Percentiles rank a stretch among this genome's conserved stretches.
These are phyloP conservation scores for Pythium scleroteichum DNA, from an alignment of 352 stramenopile genomes.

Conservation along the genomic window DNA sequence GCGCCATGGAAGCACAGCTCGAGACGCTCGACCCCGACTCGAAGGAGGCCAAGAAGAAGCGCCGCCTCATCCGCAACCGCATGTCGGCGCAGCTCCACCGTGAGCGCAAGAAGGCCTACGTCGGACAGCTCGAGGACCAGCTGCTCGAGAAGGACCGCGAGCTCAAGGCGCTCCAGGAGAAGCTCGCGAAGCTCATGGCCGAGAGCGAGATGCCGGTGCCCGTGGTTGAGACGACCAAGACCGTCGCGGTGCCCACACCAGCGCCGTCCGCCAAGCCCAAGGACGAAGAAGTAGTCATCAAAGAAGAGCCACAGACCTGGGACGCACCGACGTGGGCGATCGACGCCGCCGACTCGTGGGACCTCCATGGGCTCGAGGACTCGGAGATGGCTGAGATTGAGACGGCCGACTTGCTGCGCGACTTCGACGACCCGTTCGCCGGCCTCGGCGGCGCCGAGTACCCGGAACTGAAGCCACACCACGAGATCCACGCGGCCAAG, in stretches of 20 bases:
- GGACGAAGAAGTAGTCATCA: constrained; percentile 49
- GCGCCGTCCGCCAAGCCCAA: not conserved
- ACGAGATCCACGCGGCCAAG: constrained; percentile 84
- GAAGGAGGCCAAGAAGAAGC: constrained; percentile 91
- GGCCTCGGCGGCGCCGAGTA: constrained; percentile 29
- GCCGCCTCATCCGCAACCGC: constrained; percentile 83
- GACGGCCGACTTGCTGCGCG: constrained; percentile 69
- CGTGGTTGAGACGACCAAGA: constrained; percentile 17
- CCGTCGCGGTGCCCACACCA: not conserved
- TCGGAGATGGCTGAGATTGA: constrained; percentile 53
- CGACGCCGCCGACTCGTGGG: constrained; percentile 46
- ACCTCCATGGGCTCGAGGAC: constrained; percentile 57
- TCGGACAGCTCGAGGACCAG: constrained; percentile 84
- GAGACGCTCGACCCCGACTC: constrained; percentile 84
- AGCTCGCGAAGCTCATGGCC: constrained; percentile 64
- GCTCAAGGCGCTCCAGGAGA: constrained; percentile 71
- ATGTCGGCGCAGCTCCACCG: constrained; percentile 88
- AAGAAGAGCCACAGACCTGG: constrained; percentile 53
- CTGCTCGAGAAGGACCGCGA: constrained; percentile 80
- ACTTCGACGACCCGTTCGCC: constrained; percentile 69
- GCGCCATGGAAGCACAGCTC: constrained; percentile 81
- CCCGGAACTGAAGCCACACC: constrained; percentile 40
- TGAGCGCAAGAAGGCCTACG: constrained; percentile 88
- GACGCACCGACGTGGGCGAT: constrained; percentile 29
- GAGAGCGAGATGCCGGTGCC: constrained; percentile 61